Conservation (phyloP, 169 alveolate genomes). For the Eimeria maxima region DNA sequence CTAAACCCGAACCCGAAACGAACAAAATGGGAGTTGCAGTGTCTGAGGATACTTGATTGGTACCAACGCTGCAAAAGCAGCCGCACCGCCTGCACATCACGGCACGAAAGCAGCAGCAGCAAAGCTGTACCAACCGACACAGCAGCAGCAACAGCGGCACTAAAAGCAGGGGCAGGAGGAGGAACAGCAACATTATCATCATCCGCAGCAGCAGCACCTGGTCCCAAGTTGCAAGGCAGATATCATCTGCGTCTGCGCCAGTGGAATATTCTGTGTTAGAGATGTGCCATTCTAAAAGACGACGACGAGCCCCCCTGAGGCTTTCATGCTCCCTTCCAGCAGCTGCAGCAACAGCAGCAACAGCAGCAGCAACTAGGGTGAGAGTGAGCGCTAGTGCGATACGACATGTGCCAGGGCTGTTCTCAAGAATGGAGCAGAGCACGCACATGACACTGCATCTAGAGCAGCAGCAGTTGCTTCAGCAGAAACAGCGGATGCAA, state of each 20-base stretch:
- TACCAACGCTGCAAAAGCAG: neutral
- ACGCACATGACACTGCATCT: neutral
- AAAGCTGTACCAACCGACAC: neutral
- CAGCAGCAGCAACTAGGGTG: too few species aligned
- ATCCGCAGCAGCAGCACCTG: slow-evolving; percentile 61
- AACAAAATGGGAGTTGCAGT: neutral
- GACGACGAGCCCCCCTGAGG: slow-evolving; percentile 1
- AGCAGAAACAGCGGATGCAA: neutral
- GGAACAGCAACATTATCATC: neutral
- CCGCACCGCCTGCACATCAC: neutral
- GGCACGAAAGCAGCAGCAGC: neutral
- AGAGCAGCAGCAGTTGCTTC: neutral
- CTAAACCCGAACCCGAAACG: too few species aligned
- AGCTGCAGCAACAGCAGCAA: slow-evolving; percentile 41
- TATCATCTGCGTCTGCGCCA: slow-evolving; percentile 71
- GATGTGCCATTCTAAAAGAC: slow-evolving; percentile 37
- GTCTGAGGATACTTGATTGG: too few species aligned
- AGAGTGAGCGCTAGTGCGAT: neutral
- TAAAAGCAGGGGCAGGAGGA: neutral
- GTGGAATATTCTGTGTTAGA: slow-evolving; percentile 65
- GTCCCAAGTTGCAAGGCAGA: slow-evolving; percentile 69
- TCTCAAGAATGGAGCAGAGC: too few species aligned
- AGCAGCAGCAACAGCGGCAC: neutral
- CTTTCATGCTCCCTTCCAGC: slow-evolving; percentile 3
- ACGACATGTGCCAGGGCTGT: neutral